phyloP scores from a whole-genome alignment of 2,329 filamentous ascomycete species.

The Keithomyces neogunnii region DNA sequence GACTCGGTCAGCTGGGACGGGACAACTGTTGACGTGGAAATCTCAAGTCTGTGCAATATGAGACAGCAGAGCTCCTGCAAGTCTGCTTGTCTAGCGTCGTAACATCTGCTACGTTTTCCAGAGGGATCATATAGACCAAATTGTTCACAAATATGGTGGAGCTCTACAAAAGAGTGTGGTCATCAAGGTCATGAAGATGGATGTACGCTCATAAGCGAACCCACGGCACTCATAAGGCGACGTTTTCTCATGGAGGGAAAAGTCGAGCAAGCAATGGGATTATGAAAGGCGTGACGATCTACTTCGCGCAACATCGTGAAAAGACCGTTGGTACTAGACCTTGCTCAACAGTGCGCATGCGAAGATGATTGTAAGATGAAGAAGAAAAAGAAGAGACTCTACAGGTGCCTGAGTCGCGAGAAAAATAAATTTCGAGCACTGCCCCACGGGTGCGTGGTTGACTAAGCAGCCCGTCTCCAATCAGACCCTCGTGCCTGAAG shows the following conservation, averaged over 20 bases:
- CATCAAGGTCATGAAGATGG: neutral
- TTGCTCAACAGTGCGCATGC: constrained; percentile 27
- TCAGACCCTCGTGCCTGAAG: no score
- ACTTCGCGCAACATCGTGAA: constrained; percentile 42
- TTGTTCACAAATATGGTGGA: no score
- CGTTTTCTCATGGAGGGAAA: constrained; percentile 9
- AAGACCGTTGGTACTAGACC: constrained; percentile 28
- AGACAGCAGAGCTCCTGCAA: no score
- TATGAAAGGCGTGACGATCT: constrained; percentile 52
- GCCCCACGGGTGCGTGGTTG: neutral
- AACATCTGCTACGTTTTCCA: no score
- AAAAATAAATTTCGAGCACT: neutral
- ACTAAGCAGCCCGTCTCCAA: neutral
- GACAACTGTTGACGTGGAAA: no score
- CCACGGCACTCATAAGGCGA: constrained; percentile 36
- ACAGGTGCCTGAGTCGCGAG: neutral
- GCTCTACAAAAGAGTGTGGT: no score
- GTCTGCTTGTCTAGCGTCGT: no score
- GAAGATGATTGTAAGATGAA: constrained; percentile 41
- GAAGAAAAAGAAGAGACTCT: constrained; percentile 24
- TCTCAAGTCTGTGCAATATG: no score
- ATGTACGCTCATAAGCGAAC: constrained; percentile 58
- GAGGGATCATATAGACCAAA: no score
- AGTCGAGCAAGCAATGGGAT: constrained; percentile 43
- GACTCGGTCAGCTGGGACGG: no score